A percentile compares a stretch with the other conserved stretches of the same genome.
These are phyloP conservation scores for Dioscorea cayenensis DNA, from an alignment of 116 monocot species.

Conservation along the genomic window DNA sequence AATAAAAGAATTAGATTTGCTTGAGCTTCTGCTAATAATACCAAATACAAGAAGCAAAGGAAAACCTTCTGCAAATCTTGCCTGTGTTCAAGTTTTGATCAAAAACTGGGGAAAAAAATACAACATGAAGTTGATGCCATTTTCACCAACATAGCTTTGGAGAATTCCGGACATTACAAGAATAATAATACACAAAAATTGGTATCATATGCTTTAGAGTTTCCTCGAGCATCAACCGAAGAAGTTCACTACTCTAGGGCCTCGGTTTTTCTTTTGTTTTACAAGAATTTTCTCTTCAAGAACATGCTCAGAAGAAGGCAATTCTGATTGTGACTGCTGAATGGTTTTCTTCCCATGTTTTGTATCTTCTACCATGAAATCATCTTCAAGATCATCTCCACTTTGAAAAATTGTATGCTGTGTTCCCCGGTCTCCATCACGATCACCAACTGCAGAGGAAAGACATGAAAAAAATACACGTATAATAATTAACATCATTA, in stretches of 20 bases:
- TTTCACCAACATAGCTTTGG: no score
- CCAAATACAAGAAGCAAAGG: no score
- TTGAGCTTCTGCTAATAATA: no score
- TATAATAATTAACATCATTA: background rate
- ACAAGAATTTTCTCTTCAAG: constrained; percentile 2
- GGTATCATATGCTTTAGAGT: background rate
- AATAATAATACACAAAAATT: background rate
- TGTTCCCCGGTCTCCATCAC: constrained; percentile 2
- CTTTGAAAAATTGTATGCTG: constrained; percentile 29
- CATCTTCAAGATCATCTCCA: constrained; percentile 89
- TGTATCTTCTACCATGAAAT: constrained; percentile 41
- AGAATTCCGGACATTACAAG: no score
- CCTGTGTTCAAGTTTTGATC: no score
- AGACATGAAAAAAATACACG: background rate
- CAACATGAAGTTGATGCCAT: no score
- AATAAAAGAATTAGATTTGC: no score
- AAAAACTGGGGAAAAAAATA: no score
- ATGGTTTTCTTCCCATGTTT: constrained; percentile 18
- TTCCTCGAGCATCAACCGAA: constrained; percentile 18
- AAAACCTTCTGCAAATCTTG: no score
- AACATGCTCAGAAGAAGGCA: background rate
- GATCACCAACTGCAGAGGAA: constrained; percentile 20
- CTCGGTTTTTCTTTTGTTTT: constrained; percentile 44
- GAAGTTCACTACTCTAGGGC: constrained; percentile 63
- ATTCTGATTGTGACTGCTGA: constrained; percentile 6